Conservation (phyloP, 2,329 filamentous ascomycete genomes). For the Cladosporium sp. region DNA sequence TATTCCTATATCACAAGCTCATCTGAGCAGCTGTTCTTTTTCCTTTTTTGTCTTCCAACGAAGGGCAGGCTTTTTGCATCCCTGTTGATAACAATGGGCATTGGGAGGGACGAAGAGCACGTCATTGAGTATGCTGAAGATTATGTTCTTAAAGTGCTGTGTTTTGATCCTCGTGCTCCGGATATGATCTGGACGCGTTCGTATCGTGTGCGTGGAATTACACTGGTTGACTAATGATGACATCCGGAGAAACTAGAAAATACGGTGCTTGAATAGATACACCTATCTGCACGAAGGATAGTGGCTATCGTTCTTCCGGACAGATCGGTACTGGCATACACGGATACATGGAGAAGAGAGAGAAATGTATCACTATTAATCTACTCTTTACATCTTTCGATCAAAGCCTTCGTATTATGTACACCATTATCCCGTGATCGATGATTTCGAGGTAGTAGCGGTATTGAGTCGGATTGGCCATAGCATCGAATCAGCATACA, state of each 20-base stretch:
- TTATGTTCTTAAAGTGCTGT: neutral
- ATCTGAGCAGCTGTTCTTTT: slow-evolving; percentile 1
- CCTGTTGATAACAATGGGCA: neutral
- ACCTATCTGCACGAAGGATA: neutral
- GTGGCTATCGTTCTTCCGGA: neutral
- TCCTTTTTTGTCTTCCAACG: neutral
- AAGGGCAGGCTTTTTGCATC: neutral
- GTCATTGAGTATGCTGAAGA: neutral
- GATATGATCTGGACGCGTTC: neutral
- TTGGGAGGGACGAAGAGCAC: too few relatives aligned
- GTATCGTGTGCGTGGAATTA: neutral
- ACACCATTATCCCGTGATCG: too few relatives aligned
- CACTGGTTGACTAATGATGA: neutral
- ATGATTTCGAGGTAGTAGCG: neutral
- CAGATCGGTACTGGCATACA: neutral
- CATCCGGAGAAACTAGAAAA: too few relatives aligned
- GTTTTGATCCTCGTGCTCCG: neutral
- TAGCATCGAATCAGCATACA: neutral
- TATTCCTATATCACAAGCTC: slow-evolving; percentile 24
- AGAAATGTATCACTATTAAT: too few relatives aligned
- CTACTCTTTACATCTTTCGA: neutral
- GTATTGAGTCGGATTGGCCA: neutral
- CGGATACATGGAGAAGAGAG: too few relatives aligned
- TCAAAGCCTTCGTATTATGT: neutral
- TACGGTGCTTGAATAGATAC: neutral